Evolutionary conservation across 2,329 filamentous ascomycete genomes (phyloP).

Genomic region (Penicillium sp.): DNA sequence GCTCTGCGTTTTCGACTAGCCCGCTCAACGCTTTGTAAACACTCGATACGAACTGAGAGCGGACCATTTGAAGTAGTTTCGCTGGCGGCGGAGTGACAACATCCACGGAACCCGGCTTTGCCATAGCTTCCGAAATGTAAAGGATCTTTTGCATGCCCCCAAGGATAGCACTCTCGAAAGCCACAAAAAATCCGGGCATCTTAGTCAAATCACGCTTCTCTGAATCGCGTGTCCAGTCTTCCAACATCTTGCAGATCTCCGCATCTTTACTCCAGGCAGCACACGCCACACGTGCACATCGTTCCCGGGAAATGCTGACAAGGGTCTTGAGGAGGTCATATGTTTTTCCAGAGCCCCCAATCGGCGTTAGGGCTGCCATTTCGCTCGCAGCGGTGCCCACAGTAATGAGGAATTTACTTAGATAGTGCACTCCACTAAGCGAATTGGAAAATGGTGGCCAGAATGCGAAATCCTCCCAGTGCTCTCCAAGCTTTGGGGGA

Average conservation of each 20-base stretch:
- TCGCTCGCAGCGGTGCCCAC: constrained; percentile 86
- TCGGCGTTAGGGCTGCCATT: constrained; percentile 70
- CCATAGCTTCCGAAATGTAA: constrained; percentile 83
- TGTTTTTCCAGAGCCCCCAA: constrained; percentile 55
- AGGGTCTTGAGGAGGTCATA: constrained; percentile 72
- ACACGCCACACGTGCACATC: constrained; percentile 80
- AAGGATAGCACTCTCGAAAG: constrained; percentile 79
- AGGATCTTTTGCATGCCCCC: constrained; percentile 91
- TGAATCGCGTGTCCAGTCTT: constrained; percentile 84
- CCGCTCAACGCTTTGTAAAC: constrained; percentile 91
- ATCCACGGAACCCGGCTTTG: constrained; percentile 67
- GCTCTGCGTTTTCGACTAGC: constrained; percentile 95
- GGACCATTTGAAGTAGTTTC: constrained; percentile 86
- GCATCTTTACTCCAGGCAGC: constrained; percentile 91
- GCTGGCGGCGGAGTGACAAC: constrained; percentile 81
- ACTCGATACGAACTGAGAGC: constrained; percentile 87
- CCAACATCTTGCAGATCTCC: constrained; percentile 85
- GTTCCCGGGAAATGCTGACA: constrained; percentile 75
- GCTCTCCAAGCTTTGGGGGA: constrained; percentile 73
- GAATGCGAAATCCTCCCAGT: constrained; percentile 92
- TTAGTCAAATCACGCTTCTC: constrained; percentile 84
- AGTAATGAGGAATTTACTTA: constrained; percentile 75
- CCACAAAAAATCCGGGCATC: constrained; percentile 81
- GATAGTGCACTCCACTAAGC: constrained; percentile 84
- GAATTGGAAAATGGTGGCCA: constrained; percentile 95